Base-by-base conservation (phyloP, 352 stramenopile genomes). In the Pythium rhizo-oryzae region DNA sequence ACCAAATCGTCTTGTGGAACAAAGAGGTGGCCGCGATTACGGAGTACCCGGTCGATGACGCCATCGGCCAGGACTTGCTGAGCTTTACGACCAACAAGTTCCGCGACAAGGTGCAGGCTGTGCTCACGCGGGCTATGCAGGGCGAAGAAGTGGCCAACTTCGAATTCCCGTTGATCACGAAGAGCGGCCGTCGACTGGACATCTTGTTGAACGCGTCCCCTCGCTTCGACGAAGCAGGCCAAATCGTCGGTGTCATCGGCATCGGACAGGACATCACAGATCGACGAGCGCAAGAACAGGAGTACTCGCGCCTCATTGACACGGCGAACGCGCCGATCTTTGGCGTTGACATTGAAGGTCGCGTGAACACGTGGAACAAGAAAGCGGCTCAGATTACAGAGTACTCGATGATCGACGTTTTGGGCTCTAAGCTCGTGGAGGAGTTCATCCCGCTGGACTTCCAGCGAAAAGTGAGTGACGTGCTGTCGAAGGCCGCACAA, bases 1-100 rank as follows among this genome's bases (percentile, higher is more conserved):
- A 91, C 52, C 71, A 75, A 21, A 89, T 97, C 37, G 93, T 90
- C 16, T 90, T 96, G 69, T 99, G 95, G 95, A 99, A 99, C 70
- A 91, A 97, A 57, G 97, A 97, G 69, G 92, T 89, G 0, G 84
- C 84, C 0, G 86, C 81, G 1, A 90, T 94, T 54, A 97, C 92
- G 6, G 91, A 96, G 61, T 98, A 97, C 70, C 79, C 79, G 18
- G 87, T 89, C 30, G 70, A 92, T 21, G 87, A 98, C 58, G 90
- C 92, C 7, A 92, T 98, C 51, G 93, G 87, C 16, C 70, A 90
- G 37, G 70, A 93, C 43, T 69, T 96, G 0, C 57, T 93, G 43
- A 78, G 72, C 12, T 95, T 92, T 57, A 92, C 93, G 43, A 72
- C 81, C 33, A 71, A 84, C 41, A 78, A 93, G 33, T 89, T 85